Evolutionary conservation across 768 basidiomycete genomes (phyloP), one percentile per base, ranked within the genome.

Genomic region (Cantharellus anzutake): DNA sequence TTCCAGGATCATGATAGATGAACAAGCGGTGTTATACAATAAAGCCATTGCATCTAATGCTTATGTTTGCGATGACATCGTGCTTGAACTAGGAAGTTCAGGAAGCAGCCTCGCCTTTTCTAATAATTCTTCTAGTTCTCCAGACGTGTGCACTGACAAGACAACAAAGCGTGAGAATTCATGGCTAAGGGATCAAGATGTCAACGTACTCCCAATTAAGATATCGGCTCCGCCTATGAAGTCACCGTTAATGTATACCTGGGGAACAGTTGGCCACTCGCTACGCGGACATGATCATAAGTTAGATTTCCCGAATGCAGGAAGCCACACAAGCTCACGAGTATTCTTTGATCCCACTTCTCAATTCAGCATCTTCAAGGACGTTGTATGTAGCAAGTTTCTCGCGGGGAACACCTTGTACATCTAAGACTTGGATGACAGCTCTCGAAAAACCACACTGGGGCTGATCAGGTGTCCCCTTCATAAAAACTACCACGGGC

Each of bases 191-290:
- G 41, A 4, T 40, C 20, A 34, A 38, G 56, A 53, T 56, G 16
- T 38, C 44, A 56, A 81, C 90, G 73, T 67, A 92, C 90, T 96
- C 64, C 81, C 79, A 37, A 97, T 70, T 29, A 97, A 72, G 65
- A 99, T 97, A 72, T 99, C 94, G 70, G 93, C 96, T 58, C 94
- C 96, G 40, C 94, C 94, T 48, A 99, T 76, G 66, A 99, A 99
- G 69, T 96, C 92, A 3, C 93, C 94, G 59, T 87, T 82, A 41
- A 98, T 77, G 67, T 94, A 99, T 7, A 99, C 70, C 69, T 99
- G 94, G 5, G 94, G 94, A 64, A 99, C 83, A 20, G 94, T 99
- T 11, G 94, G 94, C 94, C 94, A 99, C 63, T 96, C 88, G 34
- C 93, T 98, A 65, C 11, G 4, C 5, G 4, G 61, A 16, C 35